phyloP scores from a whole-genome alignment of 345 rosid species.

The Stellera chamaejasme region DNA sequence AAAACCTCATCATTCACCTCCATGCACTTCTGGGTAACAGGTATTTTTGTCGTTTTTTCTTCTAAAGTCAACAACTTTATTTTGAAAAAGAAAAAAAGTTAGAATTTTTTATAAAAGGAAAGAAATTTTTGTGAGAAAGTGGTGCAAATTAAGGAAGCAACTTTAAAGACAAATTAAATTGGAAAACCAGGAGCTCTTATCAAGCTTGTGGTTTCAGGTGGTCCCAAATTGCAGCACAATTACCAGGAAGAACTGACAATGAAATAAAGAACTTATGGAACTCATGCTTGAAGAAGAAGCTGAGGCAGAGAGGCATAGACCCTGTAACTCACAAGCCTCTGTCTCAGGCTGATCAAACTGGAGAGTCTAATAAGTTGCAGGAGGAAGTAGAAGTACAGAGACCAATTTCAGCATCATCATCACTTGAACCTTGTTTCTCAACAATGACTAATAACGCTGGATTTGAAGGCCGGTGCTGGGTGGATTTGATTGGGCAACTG shows the following conservation, averaged over 20 bases:
- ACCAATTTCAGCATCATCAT: slow-evolving; percentile 20
- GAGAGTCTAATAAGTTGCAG: slow-evolving; percentile 30
- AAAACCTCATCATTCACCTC: slow-evolving; percentile 75
- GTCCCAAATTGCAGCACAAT: slow-evolving; percentile 66
- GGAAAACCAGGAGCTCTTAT: background rate
- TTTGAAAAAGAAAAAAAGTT: too few relatives aligned
- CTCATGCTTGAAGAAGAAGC: slow-evolving; percentile 52
- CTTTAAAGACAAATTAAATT: background rate
- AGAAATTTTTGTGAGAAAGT: too few relatives aligned
- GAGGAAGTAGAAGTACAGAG: slow-evolving; percentile 14
- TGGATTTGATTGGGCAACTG: slow-evolving; percentile 29
- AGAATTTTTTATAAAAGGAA: too few relatives aligned
- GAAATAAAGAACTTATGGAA: slow-evolving; percentile 63
- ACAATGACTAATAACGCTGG: slow-evolving; percentile 22
- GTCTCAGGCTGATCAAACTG: slow-evolving; percentile 42
- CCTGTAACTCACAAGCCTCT: slow-evolving; percentile 58
- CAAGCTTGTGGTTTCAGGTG: slow-evolving; percentile 25
- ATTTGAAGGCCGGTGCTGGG: slow-evolving; percentile 11
- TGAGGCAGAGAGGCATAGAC: slow-evolving; percentile 51
- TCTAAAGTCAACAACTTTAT: too few relatives aligned
- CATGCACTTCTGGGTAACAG: slow-evolving; percentile 92
- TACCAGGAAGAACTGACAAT: slow-evolving; percentile 69
- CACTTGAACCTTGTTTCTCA: slow-evolving; percentile 26
- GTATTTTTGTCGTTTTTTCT: slow-evolving; percentile 14
- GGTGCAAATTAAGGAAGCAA: too few relatives aligned